Conservation (phyloP, 2,329 filamentous ascomycete genomes). For the Phialemoniopsis sp. region DNA sequence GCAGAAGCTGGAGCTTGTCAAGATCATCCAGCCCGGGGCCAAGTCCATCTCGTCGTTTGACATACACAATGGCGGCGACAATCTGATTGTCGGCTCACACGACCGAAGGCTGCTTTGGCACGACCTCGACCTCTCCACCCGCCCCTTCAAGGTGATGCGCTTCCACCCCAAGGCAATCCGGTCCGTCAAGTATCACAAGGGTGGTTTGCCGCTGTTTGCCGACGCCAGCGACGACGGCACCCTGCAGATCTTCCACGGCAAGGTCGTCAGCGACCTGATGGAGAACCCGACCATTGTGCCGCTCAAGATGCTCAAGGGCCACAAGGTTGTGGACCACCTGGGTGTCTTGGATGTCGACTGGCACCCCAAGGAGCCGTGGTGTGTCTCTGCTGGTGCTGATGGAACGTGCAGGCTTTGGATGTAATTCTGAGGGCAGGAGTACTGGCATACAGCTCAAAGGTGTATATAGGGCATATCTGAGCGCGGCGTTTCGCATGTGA, state of each 20-base stretch:
- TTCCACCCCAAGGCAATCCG: slow-evolving; percentile 93
- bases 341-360: slow-evolving; percentile 94
- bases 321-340: slow-evolving; percentile 79
- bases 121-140: slow-evolving; percentile 84
- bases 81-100: slow-evolving; percentile 80
- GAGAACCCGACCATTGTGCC: slow-evolving; percentile 96
- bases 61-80: slow-evolving; percentile 82
- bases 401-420: slow-evolving; percentile 90
- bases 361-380: slow-evolving; percentile 94
- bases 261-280: slow-evolving; percentile 90
- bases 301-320: slow-evolving; percentile 87
- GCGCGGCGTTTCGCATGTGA: slow-evolving; percentile 9
- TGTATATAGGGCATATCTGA: slow-evolving; percentile 2
- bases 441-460: no score
- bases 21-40: slow-evolving; percentile 88
- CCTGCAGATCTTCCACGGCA: slow-evolving; percentile 94
- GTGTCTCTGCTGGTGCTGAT: slow-evolving; percentile 89
- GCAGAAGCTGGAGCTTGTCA: slow-evolving; percentile 84
- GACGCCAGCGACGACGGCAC: slow-evolving; percentile 94
- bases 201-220: slow-evolving; percentile 77
- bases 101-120: slow-evolving; percentile 94
- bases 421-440: slow-evolving; percentile 23
- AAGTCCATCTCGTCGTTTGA: slow-evolving; percentile 92
- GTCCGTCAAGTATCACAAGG: slow-evolving; percentile 80
- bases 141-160: slow-evolving; percentile 93